A percentile compares a stretch with the other conserved stretches of the same genome.
Evolutionary conservation across 2,329 filamentous ascomycete genomes (phyloP).

Genomic region (Leptographium lundbergii): DNA sequence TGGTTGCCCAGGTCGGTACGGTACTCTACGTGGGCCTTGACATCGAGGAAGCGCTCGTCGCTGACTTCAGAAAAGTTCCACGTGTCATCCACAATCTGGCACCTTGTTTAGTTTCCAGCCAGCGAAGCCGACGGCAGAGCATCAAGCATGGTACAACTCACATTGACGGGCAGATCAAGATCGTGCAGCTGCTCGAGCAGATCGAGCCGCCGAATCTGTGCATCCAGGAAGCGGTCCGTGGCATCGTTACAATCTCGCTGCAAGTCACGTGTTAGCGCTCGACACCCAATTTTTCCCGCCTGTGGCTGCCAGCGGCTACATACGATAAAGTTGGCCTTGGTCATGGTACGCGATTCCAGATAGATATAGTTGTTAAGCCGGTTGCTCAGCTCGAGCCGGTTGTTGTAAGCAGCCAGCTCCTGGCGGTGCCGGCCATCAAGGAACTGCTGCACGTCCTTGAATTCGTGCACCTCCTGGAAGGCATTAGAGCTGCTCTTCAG

Average conservation of each 20-base stretch:
- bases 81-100: constrained; percentile 10
- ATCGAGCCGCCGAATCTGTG: constrained; percentile 32
- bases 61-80: constrained; percentile 12
- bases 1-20: constrained; percentile 11
- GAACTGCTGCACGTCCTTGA: constrained; percentile 34
- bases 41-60: constrained; percentile 9
- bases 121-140: neutral
- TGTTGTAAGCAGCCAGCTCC: constrained; percentile 12
- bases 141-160: constrained; percentile 22
- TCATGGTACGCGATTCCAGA: constrained; percentile 4
- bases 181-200: constrained; percentile 30
- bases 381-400: constrained; percentile 13
- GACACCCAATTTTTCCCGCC: neutral
- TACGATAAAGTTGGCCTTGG: constrained; percentile 9
- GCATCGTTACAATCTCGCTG: constrained; percentile 17
- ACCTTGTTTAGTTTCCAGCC: neutral
- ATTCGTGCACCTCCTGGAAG: constrained; percentile 41
- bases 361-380: constrained; percentile 5
- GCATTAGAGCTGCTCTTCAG: constrained; percentile 40
- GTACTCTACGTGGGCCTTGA: constrained; percentile 13
- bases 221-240: constrained; percentile 32
- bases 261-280: constrained; percentile 4
- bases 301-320: neutral
- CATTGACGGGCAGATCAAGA: constrained; percentile 33
- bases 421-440: constrained; percentile 32